Base-by-base conservation (phyloP, 176 grass and related monocot species). In the Neostapfia colusana region DNA sequence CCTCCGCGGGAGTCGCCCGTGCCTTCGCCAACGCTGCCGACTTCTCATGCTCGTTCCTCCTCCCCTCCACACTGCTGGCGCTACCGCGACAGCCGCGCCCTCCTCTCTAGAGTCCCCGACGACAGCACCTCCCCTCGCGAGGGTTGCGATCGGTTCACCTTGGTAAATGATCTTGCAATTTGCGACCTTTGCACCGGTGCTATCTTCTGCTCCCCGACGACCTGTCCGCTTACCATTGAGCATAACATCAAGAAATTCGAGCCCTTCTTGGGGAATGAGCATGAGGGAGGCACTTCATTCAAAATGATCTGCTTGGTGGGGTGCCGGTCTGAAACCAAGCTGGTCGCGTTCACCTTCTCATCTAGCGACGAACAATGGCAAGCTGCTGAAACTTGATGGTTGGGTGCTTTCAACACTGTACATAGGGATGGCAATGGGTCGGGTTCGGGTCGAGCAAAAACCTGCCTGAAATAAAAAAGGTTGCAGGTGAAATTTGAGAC, bases 61-160 rank as follows among this genome's bases (percentile, higher is more conserved):
- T 54, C 11, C 16, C 65, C 28, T 65, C 24, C 28, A 17, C n/a
- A 18, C 42, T 0, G 7, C 53, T 83, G 81, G 73, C 72, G 51
- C n/a, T 63, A 75, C 72, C 72, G 63, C n/a, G 81, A 76, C 63
- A 51, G 81, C 12, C 81, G 63, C 81, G 73, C 76, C 41, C 81
- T 83, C 41, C 73, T 83, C 53, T 40, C 38, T 7, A 40, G 8
- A 40, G 6, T 3, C 8, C 38, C 38, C 38, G 38, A 40, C 8
- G 38, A 7, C 38, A 4, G 3, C 6, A 4, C 8, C 38, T 40
- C 8, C 4, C 38, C 6, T 40, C 38, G 6, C 6, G 38, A 6
- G 38, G 6, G 6, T 7, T 40, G 6, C 4, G 38, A 40, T 4
- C 8, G 3, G 38, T 6, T 4, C 8, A 7, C 38, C 38, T 40